phyloP scores from a whole-genome alignment of 2,329 filamentous ascomycete genomes.

The Lachnellula hyalina region DNA sequence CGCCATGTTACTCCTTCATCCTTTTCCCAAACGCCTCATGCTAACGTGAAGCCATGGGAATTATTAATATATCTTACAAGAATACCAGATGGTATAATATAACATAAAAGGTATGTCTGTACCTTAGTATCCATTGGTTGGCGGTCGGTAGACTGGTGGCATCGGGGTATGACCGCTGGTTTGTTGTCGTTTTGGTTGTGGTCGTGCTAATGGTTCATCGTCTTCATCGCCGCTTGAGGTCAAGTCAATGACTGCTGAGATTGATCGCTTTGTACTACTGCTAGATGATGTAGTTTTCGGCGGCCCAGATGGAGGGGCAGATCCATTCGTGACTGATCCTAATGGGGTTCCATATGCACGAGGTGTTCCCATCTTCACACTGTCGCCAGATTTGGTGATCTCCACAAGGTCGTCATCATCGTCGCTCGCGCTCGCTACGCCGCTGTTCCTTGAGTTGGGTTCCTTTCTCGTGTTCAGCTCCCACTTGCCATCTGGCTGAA shows the following conservation, averaged over 20 bases:
- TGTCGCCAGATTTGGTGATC: constrained; percentile 33
- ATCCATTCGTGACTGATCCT: constrained; percentile 23
- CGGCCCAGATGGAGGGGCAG: constrained; percentile 34
- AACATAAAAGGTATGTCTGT: not conserved
- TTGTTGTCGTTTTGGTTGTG: constrained; percentile 30
- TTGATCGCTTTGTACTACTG: constrained; percentile 37
- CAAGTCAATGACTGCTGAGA: constrained; percentile 47
- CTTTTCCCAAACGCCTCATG: constrained; percentile 2
- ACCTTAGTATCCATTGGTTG: constrained; percentile 9
- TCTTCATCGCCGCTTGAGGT: constrained; percentile 49
- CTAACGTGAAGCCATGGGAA: constrained; percentile 1
- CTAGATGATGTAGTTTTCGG: constrained; percentile 11
- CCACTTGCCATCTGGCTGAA: constrained; percentile 86
- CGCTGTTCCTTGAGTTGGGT: constrained; percentile 14
- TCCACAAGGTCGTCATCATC: constrained; percentile 48
- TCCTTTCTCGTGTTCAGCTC: constrained; percentile 31
- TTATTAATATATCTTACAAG: constrained; percentile 5
- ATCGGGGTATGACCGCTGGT: constrained; percentile 11
- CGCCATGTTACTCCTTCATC: not conserved
- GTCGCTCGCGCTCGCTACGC: constrained; percentile 28
- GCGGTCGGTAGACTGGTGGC: constrained; percentile 13
- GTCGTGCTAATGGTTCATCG: constrained; percentile 34
- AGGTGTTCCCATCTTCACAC: constrained; percentile 27
- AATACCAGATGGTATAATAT: not conserved
- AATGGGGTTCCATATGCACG: constrained; percentile 20